Evolutionary conservation across 129 eudicot genomes (phyloP), one percentile per base, ranked within the genome.

Genomic region (Flaveria sonorensis): DNA sequence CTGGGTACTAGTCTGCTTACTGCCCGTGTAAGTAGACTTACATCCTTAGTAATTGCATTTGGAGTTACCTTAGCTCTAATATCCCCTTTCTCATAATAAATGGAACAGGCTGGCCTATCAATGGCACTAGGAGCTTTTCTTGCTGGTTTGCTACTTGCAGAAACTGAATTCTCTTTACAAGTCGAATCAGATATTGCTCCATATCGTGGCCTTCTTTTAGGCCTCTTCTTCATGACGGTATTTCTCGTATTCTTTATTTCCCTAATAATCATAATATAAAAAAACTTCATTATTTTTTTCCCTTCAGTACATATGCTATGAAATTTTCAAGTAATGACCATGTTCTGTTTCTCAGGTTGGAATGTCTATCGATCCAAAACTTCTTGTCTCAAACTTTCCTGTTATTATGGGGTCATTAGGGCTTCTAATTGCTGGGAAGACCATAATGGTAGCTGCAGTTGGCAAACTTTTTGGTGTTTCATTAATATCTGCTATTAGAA

Each of bases 101-200:
- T 79, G 59, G 32, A 80, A 81, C 90, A 95, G 99, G 99, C 99
- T 83, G 99, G 99, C 57, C 96, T 95, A 77, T 95, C 99, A 71
- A 95, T 95, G 99, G 99, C 99, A 53, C 80, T 95, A 71, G 99
- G 99, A 75, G 99, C 99, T 75, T 95, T 95, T 85, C 87, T 95
- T 77, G 99, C 99, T 83, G 99, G 99, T 84, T 83, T 95, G 88
- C 92, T 95, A 55, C 92, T 95, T 23, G 99, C 99, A 32, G 99
- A 95, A 91, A 95, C 97, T 32, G 99, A 95, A 80, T 95, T 95
- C 84, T 91, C 99, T 5, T 78, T 95, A 82, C 99, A 95, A 84
- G 99, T 95, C 42, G 99, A 95, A 82, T 95, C 99, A 72, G 99
- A 95, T 88, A 95, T 95, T 79, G 99, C 99, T 83, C 99, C 99